Base-by-base conservation (phyloP, 192 early-diverging fungal species). In the Phycomyces blakesleeanus region DNA sequence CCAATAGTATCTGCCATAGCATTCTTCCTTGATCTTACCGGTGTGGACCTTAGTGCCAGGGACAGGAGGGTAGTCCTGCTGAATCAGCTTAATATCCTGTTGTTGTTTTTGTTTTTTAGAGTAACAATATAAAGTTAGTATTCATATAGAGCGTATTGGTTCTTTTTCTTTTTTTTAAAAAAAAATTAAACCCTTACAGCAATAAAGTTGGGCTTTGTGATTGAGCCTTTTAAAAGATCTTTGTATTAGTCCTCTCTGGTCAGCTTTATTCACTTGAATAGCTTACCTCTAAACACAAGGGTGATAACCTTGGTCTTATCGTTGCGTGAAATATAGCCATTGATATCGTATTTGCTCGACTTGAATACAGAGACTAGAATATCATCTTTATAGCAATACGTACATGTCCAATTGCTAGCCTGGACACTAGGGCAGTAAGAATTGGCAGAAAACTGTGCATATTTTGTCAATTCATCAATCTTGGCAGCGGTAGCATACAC, bases 211-310 rank as follows among this genome's bases (percentile, higher is more conserved):
- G n/a, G n/a, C n/a, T n/a, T n/a, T n/a, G n/a, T n/a, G n/a, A n/a
- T n/a, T n/a, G n/a, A n/a, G n/a, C n/a, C n/a, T n/a, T n/a, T n/a
- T n/a, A n/a, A n/a, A n/a, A n/a, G n/a, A n/a, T n/a, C n/a, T n/a
- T n/a, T n/a, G n/a, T n/a, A n/a, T n/a, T n/a, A n/a, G n/a, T n/a
- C n/a, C n/a, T n/a, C n/a, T n/a, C n/a, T n/a, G n/a, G n/a, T n/a
- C n/a, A n/a, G n/a, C n/a, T n/a, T n/a, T n/a, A n/a, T n/a, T n/a
- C n/a, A n/a, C n/a, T n/a, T n/a, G n/a, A n/a, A n/a, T n/a, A n/a
- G n/a, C n/a, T n/a, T 51, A 21, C 71, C 71, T 29, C 71, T 51
- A 50, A 68, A 73, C 0, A 51, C 42, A 8, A 73, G 18, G 34
- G 54, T 53, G 1, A 73, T 68, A 14, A 44, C 25, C 39, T 68